Evolutionary conservation across 208 protist species (phyloP).

Genomic region (Acanthamoeba triangularis): DNA sequence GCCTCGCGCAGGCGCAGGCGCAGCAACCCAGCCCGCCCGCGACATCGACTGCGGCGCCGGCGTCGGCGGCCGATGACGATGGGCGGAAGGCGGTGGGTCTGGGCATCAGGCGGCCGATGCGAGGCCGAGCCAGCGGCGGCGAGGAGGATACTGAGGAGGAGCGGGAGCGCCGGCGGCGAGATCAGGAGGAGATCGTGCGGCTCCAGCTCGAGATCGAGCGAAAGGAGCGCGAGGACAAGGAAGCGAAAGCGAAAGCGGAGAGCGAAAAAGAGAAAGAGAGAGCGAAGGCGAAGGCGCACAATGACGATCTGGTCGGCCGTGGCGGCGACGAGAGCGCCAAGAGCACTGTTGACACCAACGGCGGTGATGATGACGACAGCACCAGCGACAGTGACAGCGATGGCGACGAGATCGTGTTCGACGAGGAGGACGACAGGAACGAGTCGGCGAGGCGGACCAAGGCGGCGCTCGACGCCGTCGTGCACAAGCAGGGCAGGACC

Average conservation of each 20-base stretch:
- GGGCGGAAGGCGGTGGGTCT: too few species aligned
- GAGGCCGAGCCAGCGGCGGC: neutral
- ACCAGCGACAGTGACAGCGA: neutral
- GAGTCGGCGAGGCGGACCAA: neutral
- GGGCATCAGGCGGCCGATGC: too few species aligned
- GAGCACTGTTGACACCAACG: neutral
- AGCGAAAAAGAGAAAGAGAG: neutral
- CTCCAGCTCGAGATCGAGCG: neutral
- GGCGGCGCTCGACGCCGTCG: neutral
- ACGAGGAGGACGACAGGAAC: constrained; percentile 17
- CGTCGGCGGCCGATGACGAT: too few species aligned
- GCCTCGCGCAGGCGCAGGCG: neutral
- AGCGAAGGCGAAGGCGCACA: neutral
- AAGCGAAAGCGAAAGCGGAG: neutral
- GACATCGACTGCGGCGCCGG: neutral
- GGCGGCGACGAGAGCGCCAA: neutral
- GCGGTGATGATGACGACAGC: neutral
- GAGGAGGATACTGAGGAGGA: neutral
- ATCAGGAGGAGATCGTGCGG: neutral
- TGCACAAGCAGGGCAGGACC: neutral
- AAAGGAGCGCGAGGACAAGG: neutral
- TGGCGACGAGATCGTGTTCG: neutral
- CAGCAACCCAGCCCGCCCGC: neutral
- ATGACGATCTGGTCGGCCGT: neutral
- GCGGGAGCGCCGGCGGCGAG: neutral